phyloP scores from a whole-genome alignment of 2,329 filamentous ascomycete species.

The Xylariaceae sp. region DNA sequence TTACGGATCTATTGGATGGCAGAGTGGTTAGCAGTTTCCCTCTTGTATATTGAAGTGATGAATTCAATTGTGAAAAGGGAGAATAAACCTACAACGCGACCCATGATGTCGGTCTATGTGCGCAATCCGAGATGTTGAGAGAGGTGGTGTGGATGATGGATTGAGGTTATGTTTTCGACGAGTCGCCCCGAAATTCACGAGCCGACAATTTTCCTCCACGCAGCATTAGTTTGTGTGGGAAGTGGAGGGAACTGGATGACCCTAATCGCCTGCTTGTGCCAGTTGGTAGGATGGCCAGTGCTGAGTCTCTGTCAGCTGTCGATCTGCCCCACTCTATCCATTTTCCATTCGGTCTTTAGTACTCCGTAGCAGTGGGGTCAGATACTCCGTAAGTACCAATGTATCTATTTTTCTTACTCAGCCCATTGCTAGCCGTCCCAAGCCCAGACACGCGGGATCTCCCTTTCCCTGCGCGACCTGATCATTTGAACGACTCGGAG shows the following conservation, averaged over 20 bases:
- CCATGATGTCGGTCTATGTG: slow-evolving; percentile 34
- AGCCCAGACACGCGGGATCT: no score
- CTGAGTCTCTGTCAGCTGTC: slow-evolving; percentile 1
- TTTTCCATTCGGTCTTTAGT: no score
- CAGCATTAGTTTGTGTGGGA: slow-evolving; percentile 30
- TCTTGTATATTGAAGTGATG: slow-evolving; percentile 7
- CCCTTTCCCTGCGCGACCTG: no score
- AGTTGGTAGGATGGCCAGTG: slow-evolving; percentile 11
- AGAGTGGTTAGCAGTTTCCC: slow-evolving; percentile 9
- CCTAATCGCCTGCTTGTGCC: slow-evolving; percentile 24
- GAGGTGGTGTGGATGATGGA: slow-evolving; percentile 18
- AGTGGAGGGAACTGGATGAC: slow-evolving; percentile 24
- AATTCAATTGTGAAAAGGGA: neutral
- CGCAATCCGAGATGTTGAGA: slow-evolving; percentile 32
- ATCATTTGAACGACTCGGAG: no score
- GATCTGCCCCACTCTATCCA: no score
- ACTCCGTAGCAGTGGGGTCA: no score
- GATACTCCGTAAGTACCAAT: no score
- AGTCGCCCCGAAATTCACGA: slow-evolving; percentile 25
- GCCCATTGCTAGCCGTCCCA: no score
- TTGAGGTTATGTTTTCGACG: slow-evolving; percentile 26
- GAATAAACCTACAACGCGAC: slow-evolving; percentile 34
- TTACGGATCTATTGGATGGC: slow-evolving; percentile 51
- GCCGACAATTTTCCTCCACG: slow-evolving; percentile 31
- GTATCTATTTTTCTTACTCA: no score